Evolutionary conservation across 441 rosid genomes (phyloP).

Genomic region (Pelargonium exstipulatum): DNA sequence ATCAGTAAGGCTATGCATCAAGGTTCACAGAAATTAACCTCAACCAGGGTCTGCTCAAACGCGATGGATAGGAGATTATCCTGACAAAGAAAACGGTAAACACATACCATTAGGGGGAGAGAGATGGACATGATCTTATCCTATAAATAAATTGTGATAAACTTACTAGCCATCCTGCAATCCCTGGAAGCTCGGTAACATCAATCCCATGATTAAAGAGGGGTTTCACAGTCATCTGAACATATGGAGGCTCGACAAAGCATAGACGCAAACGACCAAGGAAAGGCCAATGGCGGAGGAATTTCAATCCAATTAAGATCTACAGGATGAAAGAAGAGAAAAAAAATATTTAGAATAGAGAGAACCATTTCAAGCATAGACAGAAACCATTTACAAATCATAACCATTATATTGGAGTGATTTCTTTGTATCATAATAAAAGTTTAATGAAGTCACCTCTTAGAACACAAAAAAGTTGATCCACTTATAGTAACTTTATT

Average conservation of each 20-base stretch:
- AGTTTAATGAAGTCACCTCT: no score
- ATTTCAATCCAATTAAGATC: conserved; percentile 90
- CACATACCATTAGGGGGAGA: conserved; percentile 30
- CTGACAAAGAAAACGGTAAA: conserved; percentile 32
- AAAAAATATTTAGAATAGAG: neutral
- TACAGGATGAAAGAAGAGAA: conserved; percentile 23
- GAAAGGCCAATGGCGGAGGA: conserved; percentile 79
- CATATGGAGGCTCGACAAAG: conserved; percentile 96
- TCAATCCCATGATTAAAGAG: conserved; percentile 64
- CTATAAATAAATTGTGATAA: neutral
- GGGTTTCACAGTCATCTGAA: conserved; percentile 87
- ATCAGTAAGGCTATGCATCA: conserved; percentile 21
- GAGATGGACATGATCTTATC: conserved; percentile 12
- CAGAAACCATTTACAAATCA: neutral
- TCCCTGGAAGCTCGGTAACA: conserved; percentile 86
- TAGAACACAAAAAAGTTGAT: no score
- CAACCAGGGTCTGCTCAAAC: conserved; percentile 89
- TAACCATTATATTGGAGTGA: neutral
- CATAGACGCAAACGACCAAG: conserved; percentile 79
- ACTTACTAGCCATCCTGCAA: conserved; percentile 98
- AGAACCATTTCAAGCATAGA: neutral
- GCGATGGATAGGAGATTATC: conserved; percentile 79
- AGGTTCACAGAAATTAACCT: conserved; percentile 41
- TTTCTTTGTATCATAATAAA: no score
- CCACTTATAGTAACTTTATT: no score